These are phyloP conservation scores for Heritiera littoralis DNA, from an alignment of 345 rosid species.

Conservation along the genomic window DNA sequence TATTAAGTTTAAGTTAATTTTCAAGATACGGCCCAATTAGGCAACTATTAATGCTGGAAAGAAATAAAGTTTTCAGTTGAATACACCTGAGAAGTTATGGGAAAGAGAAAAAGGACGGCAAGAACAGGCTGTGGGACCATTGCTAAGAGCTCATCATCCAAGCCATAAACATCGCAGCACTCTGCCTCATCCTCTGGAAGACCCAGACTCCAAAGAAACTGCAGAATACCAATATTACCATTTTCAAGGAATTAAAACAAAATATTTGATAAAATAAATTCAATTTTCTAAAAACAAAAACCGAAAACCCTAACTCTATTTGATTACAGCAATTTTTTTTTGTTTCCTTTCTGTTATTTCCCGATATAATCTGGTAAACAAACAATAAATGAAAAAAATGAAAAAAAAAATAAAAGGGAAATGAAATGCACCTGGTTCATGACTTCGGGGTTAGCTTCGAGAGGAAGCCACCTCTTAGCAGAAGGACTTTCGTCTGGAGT, in stretches of 20 bases:
- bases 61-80: conserved; percentile 2
- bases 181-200: conserved; percentile 63
- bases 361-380: conserved; percentile 22
- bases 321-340: not conserved
- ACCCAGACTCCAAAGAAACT: conserved; percentile 93
- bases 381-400: not conserved
- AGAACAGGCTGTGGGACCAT: conserved; percentile 93
- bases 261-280: not conserved
- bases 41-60: not conserved
- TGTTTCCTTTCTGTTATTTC: not conserved
- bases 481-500: conserved; percentile 50
- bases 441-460: conserved; percentile 95
- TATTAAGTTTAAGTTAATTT: not conserved
- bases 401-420: not conserved
- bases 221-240: conserved; percentile 20
- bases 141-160: conserved; percentile 80
- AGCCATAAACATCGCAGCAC: conserved; percentile 85
- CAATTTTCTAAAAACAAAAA: not conserved
- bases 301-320: not conserved
- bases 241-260: not conserved
- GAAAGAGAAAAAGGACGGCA: conserved; percentile 90
- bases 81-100: conserved; percentile 72
- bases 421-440: conserved; percentile 79
- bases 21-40: not conserved
- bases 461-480: conserved; percentile 95